phyloP scores from a whole-genome alignment of 805 yeast genomes.

The Lipomyces yamanashiensis region DNA sequence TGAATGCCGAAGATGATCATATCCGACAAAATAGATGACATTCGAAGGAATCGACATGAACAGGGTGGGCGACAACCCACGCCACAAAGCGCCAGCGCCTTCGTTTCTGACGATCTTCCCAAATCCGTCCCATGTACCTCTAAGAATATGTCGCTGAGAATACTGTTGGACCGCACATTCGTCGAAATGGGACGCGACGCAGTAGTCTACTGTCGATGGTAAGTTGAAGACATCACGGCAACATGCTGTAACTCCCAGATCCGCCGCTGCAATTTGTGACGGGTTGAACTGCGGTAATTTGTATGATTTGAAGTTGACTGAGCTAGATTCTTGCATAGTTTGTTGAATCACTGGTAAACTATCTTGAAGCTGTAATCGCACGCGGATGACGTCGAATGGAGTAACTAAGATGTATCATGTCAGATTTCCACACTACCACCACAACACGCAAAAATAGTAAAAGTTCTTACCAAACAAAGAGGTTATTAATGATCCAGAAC shows the following conservation, averaged over 20 bases:
- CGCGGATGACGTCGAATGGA: conserved; percentile 52
- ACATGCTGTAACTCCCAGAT: conserved; percentile 48
- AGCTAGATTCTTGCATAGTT: conserved; percentile 66
- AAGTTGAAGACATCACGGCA: conserved; percentile 49
- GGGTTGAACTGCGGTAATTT: conserved; percentile 13
- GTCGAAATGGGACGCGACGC: conserved; percentile 46
- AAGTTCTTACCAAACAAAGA: conserved; percentile 43
- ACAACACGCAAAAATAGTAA: neutral
- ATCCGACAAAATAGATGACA: conserved; percentile 91
- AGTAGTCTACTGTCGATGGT: conserved; percentile 47
- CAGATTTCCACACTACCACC: neutral
- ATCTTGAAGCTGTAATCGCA: conserved; percentile 50
- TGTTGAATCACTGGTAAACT: conserved; percentile 53
- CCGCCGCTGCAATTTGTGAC: conserved; percentile 35
- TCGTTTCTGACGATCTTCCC: conserved; percentile 67
- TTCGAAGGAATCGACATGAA: conserved; percentile 90
- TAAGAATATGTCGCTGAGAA: conserved; percentile 48
- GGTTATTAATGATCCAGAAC: conserved; percentile 50
- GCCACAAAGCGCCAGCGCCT: conserved; percentile 79
- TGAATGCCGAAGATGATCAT: conserved; percentile 81
- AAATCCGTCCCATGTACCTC: conserved; percentile 79
- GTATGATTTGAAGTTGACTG: conserved; percentile 44
- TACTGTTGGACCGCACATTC: conserved; percentile 44
- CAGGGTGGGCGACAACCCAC: conserved; percentile 83
- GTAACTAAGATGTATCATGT: conserved; percentile 39